Evolutionary conservation across 805 yeast genomes (phyloP).

Genomic region (Candida silvicultrix): DNA sequence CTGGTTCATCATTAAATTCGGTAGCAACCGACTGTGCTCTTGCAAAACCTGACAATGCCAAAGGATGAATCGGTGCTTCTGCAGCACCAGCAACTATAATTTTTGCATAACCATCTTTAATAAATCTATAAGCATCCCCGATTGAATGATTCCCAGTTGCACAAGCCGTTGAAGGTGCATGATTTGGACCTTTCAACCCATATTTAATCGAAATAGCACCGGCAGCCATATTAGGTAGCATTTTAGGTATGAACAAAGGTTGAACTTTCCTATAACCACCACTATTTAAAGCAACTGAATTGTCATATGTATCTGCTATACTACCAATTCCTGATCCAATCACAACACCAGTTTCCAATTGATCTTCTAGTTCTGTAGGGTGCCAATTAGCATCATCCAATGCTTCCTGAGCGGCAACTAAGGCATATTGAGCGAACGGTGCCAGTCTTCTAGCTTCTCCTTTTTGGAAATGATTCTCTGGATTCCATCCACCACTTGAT

Average conservation of each 20-base stretch:
- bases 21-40: conserved; percentile 78
- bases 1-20: conserved; percentile 53
- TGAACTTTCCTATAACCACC: conserved; percentile 65
- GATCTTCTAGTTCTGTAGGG: conserved; percentile 30
- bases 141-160: conserved; percentile 93
- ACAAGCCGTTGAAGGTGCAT: conserved; percentile 89
- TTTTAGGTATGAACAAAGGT: conserved; percentile 80
- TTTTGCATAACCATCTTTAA: conserved; percentile 72
- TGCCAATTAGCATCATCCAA: conserved; percentile 56
- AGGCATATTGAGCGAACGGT: conserved; percentile 67
- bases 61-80: conserved; percentile 81
- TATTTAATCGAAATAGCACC: conserved; percentile 81
- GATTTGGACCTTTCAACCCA: conserved; percentile 79
- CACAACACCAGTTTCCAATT: conserved; percentile 57
- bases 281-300: conserved; percentile 41
- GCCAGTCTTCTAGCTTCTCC: conserved; percentile 51
- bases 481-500: conserved; percentile 44
- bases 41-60: conserved; percentile 86
- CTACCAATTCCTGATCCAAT: conserved; percentile 94
- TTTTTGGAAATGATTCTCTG: conserved; percentile 40
- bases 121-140: conserved; percentile 86
- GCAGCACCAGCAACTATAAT: conserved; percentile 94
- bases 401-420: conserved; percentile 76
- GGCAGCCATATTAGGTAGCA: conserved; percentile 89
- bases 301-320: conserved; percentile 63